Percentiles rank a stretch among this genome's conserved stretches.
These are phyloP conservation scores for Botrytis hyacinthi DNA, from an alignment of 2,329 filamentous ascomycete genomes.

Conservation along the genomic window DNA sequence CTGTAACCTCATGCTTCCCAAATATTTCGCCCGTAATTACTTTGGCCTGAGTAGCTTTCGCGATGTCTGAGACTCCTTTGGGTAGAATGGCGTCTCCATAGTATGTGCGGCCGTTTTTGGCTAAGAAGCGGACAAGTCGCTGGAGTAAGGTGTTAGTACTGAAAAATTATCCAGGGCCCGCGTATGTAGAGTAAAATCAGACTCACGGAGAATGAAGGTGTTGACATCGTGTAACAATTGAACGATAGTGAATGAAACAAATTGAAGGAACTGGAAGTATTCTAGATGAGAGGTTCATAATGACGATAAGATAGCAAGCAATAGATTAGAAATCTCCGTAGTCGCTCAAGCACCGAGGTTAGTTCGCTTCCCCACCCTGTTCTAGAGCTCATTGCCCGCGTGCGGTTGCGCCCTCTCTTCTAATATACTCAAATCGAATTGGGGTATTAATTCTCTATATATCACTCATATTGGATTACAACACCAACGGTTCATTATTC, in stretches of 20 bases:
- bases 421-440: neutral
- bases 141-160: constrained; percentile 37
- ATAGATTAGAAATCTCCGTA: neutral
- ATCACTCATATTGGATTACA: neutral
- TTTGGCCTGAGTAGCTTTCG: constrained; percentile 57
- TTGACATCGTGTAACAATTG: constrained; percentile 35
- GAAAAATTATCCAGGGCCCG: neutral
- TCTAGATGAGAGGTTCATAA: neutral
- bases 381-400: neutral
- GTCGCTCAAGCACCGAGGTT: neutral
- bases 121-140: constrained; percentile 72
- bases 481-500: neutral
- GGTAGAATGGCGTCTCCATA: constrained; percentile 74
- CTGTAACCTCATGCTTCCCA: constrained; percentile 61
- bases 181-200: neutral
- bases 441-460: neutral
- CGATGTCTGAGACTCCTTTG: constrained; percentile 56
- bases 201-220: constrained; percentile 48
- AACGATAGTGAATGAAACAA: neutral
- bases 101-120: constrained; percentile 66
- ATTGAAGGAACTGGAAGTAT: neutral
- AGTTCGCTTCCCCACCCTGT: neutral
- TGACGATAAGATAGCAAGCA: neutral
- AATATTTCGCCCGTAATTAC: constrained; percentile 67
- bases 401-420: neutral